Evolutionary conservation across 306 rosid species (phyloP).

Genomic region (Cicer cuneatum): DNA sequence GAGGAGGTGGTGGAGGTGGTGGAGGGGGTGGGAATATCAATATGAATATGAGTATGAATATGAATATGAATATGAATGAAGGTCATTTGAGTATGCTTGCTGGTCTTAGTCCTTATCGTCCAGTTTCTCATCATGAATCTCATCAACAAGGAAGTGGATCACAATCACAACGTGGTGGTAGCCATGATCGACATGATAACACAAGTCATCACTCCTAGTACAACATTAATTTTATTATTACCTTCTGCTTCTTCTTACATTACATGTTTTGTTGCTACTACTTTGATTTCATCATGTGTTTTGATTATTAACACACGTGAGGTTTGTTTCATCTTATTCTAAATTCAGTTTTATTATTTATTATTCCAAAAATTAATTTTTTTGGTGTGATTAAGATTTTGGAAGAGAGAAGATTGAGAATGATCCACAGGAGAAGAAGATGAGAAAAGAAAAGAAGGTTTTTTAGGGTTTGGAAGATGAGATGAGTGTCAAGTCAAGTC

Average conservation of each 20-base stretch:
- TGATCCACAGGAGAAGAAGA: not conserved
- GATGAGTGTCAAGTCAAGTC: not conserved
- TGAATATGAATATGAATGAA: conserved; percentile 51
- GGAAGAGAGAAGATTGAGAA: conserved; percentile 13
- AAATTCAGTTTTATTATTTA: conserved; percentile 51
- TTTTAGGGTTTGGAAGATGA: conserved; percentile 67
- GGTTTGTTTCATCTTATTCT: conserved; percentile 73
- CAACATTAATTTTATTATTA: not conserved
- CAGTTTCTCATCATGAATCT: conserved; percentile 44
- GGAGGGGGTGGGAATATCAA: conserved; percentile 44
- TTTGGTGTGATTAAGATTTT: conserved; percentile 70
- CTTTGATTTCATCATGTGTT: conserved; percentile 20
- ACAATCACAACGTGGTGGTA: conserved; percentile 69
- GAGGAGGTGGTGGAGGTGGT: conserved; percentile 12
- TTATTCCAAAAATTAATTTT: conserved; percentile 49
- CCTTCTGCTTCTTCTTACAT: conserved; percentile 41
- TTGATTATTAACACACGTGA: conserved; percentile 60
- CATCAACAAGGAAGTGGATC: conserved; percentile 63
- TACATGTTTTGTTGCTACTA: conserved; percentile 52
- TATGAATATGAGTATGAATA: conserved; percentile 42
- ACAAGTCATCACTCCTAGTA: conserved; percentile 71
- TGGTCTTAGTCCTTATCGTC: conserved; percentile 72
- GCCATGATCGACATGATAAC: conserved; percentile 63
- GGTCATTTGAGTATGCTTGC: conserved; percentile 77
- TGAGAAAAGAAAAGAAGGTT: not conserved